These are phyloP conservation scores for Leccinum disarticulatum DNA, from an alignment of 768 basidiomycete genomes.

Conservation along the genomic window DNA sequence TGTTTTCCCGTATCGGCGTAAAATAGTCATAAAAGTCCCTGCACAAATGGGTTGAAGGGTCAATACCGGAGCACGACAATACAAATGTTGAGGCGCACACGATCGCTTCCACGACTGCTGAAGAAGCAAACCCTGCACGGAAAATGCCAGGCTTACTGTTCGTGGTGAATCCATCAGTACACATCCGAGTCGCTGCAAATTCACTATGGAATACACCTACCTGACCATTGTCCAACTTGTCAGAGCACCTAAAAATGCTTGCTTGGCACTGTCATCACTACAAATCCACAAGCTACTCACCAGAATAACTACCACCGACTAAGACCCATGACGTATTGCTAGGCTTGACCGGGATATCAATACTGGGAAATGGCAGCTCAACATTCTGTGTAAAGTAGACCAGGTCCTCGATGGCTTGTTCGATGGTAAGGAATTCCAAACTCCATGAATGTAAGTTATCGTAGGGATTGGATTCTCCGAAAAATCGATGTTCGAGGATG, in stretches of 20 bases:
- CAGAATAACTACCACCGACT: slow-evolving; percentile 44
- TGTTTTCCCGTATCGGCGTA: slow-evolving; percentile 65
- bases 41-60: neutral
- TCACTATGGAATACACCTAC: slow-evolving; percentile 34
- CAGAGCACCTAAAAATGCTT: slow-evolving; percentile 32
- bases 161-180: neutral
- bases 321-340: slow-evolving; percentile 44
- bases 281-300: slow-evolving; percentile 7
- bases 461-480: slow-evolving; percentile 71
- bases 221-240: slow-evolving; percentile 71
- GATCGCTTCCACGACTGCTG: slow-evolving; percentile 46
- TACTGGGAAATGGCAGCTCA: slow-evolving; percentile 64
- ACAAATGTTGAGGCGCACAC: slow-evolving; percentile 28
- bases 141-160: slow-evolving; percentile 41
- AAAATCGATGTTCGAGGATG: slow-evolving; percentile 73
- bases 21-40: slow-evolving; percentile 50
- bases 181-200: neutral
- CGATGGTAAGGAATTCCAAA: slow-evolving; percentile 60
- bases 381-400: slow-evolving; percentile 69
- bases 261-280: neutral
- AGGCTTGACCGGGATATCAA: slow-evolving; percentile 54
- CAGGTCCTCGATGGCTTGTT: slow-evolving; percentile 74
- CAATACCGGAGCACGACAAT: neutral
- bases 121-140: slow-evolving; percentile 45
- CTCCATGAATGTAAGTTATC: slow-evolving; percentile 58